Evolutionary conservation across 345 rosid species (phyloP), one percentile per base, ranked within the genome.

Genomic region (Sonneratia caseolaris): DNA sequence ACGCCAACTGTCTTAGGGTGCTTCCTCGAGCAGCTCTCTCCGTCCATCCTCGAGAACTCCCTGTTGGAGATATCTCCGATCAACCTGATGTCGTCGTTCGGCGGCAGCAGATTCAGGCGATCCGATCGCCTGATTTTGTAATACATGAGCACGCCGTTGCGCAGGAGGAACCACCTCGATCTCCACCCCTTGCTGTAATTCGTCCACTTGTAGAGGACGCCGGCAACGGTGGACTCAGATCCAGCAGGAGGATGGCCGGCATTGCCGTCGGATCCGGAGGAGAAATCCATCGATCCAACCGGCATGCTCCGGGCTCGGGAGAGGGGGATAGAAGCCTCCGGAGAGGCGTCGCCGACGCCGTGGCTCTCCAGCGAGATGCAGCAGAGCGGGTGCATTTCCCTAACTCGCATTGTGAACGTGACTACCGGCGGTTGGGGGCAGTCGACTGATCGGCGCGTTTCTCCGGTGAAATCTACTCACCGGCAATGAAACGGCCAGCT

Each of bases 141-240:
- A 77, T 95, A 95, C 48, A 93, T 92, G 1, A 95, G 84, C 68
- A 86, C 83, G 36, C 97, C 97, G 66, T 90, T 86, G 56, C 86
- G 86, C 70, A 95, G 88, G 51, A 85, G 76, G 81, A 95, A 92
- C 96, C 96, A 95, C 72, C 99, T 83, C 78, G 96, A 92, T 86
- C 97, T 92, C 98, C 99, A 95, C 42, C 99, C 97, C 73, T 90
- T 95, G 12, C 99, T 91, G 80, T 86, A 95, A 83, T 95, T 95
- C 0, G 99, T 95, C 99, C 99, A 95, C 88, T 95, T 95, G 68
- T 87, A 82, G 42, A 95, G 83, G 35, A 90, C 82, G 72, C 99
- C 99, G 56, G 94, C 97, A 9, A 89, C 94, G 18, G 89, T 80
- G 18, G 85, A 57, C 75, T 86, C 89, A 75, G 97, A 90, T 81